These are phyloP conservation scores for Candida pini DNA, from an alignment of 805 yeast species.

Conservation along the genomic window DNA sequence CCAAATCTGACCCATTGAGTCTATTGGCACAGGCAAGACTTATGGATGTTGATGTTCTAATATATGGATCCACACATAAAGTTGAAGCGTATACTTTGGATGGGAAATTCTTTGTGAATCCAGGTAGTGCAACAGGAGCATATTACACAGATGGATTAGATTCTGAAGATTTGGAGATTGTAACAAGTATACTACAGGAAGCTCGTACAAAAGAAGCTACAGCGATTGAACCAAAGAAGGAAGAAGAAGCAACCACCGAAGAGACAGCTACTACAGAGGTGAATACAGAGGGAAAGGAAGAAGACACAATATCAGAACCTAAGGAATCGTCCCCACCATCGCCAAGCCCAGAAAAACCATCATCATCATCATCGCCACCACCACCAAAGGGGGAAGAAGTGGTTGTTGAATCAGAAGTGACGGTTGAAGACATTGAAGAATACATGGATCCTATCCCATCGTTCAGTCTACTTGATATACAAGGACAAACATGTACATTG, in stretches of 20 bases:
- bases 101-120: slow-evolving; percentile 90
- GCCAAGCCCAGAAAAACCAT: neutral
- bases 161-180: slow-evolving; percentile 42
- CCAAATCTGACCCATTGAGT: slow-evolving; percentile 82
- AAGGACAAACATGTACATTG: slow-evolving; percentile 68
- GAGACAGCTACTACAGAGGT: slow-evolving; percentile 8
- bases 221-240: slow-evolving; percentile 3
- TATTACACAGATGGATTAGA: slow-evolving; percentile 59
- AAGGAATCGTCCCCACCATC: neutral
- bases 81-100: slow-evolving; percentile 92
- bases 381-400: slow-evolving; percentile 2
- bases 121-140: slow-evolving; percentile 97
- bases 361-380: neutral
- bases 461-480: slow-evolving; percentile 84
- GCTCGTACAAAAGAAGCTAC: slow-evolving; percentile 10
- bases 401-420: slow-evolving; percentile 16
- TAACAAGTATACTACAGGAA: slow-evolving; percentile 26
- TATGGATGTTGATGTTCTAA: slow-evolving; percentile 82
- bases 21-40: slow-evolving; percentile 79
- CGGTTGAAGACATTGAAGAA: slow-evolving; percentile 23
- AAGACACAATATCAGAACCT: slow-evolving; percentile 5
- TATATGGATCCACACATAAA: slow-evolving; percentile 91
- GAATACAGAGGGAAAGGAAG: slow-evolving; percentile 14
- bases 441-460: slow-evolving; percentile 58
- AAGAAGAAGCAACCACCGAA: slow-evolving; percentile 4